Base-by-base conservation (phyloP, 2,329 filamentous ascomycete genomes). In the Pestalotiopsis sp. region DNA sequence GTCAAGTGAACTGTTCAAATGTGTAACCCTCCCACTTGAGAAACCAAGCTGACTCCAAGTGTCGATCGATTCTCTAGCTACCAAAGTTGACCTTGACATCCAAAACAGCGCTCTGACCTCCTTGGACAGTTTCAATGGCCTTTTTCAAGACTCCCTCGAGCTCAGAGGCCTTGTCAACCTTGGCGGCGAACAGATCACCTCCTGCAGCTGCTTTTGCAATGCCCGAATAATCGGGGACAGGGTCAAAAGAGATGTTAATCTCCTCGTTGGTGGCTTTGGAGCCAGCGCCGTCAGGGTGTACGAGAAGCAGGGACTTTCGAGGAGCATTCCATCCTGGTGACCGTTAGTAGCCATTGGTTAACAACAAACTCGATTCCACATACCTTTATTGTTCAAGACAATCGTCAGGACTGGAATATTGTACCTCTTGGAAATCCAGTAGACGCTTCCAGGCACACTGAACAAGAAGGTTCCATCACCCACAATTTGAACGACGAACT, bases 201-300 rank as follows among this genome's bases (percentile, higher is more conserved):
- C 84, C 86, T 0, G 86, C 85, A 0, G 88, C 87, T 1, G 88
- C 88, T 79, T 88, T 88, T 23, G 88, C 88, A 64, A 90, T 89
- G 49, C 87, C 88, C 0, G 86, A 77, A 72, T 88, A 90, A 75
- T 90, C 86, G 0, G 88, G 88, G 4, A 82, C 80, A 0, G 88
- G 88, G 31, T 83, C 81, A 70, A 90, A 89, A 1, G 86, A 87
- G 71, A 90, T 89, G 73, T 89, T 90, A 71, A 90, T 85, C 75
- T 90, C 88, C 68, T 88, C 87, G 75, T 89, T 89, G n/a, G 81
- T 85, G 0, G 86, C 86, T 72, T 78, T 81, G 31, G 87, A 84
- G 1, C 84, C 87, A 2, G 85, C 75, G 0, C 88, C 88, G 3
- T 89, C 80, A 0, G 88, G 88, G 70, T 90, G 88, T 0, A 90